A percentile compares a stretch with the other conserved stretches of the same genome.
phyloP scores from a whole-genome alignment of 345 rosid species.

The Garcia nutans region DNA sequence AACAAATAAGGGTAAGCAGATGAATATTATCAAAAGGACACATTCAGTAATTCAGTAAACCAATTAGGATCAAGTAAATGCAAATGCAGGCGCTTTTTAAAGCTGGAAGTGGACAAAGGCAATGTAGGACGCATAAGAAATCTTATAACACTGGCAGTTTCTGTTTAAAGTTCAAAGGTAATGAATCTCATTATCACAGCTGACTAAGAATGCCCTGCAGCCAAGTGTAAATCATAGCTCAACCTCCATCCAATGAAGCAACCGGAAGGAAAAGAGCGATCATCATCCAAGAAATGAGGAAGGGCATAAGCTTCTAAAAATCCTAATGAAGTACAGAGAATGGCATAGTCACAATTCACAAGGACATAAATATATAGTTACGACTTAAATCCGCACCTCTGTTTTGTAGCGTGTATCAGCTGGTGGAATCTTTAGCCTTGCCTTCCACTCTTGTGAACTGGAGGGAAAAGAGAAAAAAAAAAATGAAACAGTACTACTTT shows the following conservation, averaged over 20 bases:
- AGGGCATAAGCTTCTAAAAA: background rate
- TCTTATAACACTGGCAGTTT: no score
- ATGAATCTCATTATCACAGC: no score
- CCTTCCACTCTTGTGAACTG: conserved; percentile 93
- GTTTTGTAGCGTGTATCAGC: conserved; percentile 76
- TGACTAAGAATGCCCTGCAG: background rate
- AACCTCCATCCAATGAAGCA: background rate
- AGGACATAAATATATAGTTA: background rate
- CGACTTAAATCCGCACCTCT: conserved; percentile 54
- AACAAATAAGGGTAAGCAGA: background rate
- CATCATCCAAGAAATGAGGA: background rate
- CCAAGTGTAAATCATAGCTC: background rate
- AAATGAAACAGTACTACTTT: background rate
- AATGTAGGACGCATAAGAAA: no score
- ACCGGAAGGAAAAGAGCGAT: background rate
- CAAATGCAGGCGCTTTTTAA: no score
- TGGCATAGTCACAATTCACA: background rate
- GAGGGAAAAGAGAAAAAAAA: background rate
- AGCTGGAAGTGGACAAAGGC: no score
- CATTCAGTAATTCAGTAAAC: no score
- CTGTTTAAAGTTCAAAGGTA: no score
- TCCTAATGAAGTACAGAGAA: background rate
- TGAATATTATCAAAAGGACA: background rate
- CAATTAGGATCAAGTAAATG: no score
- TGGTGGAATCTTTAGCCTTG: conserved; percentile 66